Conservation (phyloP, 177 flowering plant species). For the Vitis hybrid region DNA sequence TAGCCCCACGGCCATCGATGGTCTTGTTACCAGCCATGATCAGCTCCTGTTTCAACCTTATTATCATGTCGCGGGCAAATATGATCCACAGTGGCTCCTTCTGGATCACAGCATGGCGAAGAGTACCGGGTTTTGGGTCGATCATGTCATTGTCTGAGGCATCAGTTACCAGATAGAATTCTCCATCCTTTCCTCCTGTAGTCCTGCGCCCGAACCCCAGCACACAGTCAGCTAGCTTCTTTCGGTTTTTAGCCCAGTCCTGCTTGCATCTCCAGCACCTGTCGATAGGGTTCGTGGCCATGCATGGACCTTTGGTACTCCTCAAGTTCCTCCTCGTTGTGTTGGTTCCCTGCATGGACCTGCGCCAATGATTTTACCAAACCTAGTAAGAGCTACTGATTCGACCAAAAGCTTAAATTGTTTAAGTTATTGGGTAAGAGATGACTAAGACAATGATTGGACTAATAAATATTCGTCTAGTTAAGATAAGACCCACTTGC, state of each 20-base stretch:
- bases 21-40: slow-evolving; percentile 50
- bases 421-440: too few relatives aligned
- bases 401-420: too few relatives aligned
- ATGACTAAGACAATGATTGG: too few relatives aligned
- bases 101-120: slow-evolving; percentile 52
- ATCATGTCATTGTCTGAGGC: slow-evolving; percentile 30
- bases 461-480: too few relatives aligned
- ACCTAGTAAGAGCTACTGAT: too few relatives aligned
- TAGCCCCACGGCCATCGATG: slow-evolving; percentile 55
- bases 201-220: slow-evolving; percentile 48
- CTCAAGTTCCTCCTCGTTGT: slow-evolving; percentile 44
- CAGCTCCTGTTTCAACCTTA: slow-evolving; percentile 45
- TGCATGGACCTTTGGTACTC: slow-evolving; percentile 35
- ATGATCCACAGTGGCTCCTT: slow-evolving; percentile 55
- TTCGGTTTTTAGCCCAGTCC: slow-evolving; percentile 44
- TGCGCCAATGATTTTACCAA: not conserved
- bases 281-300: slow-evolving; percentile 56
- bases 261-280: slow-evolving; percentile 54
- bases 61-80: slow-evolving; percentile 39
- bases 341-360: slow-evolving; percentile 23
- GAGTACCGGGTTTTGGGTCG: slow-evolving; percentile 53
- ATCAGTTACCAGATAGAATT: slow-evolving; percentile 44
- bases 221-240: slow-evolving; percentile 42
- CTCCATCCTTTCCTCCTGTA: slow-evolving; percentile 40
- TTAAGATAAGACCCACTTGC: slow-evolving; percentile 15